Evolutionary conservation across 192 early-diverging fungal genomes (phyloP).

Genomic region (Mortierella antarctica): DNA sequence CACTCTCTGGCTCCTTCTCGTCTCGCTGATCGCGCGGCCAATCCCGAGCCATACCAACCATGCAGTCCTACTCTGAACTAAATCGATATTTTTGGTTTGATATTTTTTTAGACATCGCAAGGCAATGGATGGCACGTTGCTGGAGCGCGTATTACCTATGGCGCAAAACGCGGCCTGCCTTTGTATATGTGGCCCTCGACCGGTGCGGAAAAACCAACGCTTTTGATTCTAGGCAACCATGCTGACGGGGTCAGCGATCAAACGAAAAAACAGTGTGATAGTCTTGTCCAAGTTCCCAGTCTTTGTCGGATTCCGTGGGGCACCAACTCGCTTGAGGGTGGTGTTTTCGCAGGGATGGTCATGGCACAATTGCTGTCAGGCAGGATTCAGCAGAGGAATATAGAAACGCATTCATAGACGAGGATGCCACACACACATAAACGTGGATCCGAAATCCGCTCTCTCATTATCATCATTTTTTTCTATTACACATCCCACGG

Average conservation of each 20-base stretch:
- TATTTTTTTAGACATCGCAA: constrained; percentile 24
- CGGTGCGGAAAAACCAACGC: constrained; percentile 24
- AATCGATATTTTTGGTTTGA: neutral
- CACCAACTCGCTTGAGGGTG: constrained; percentile 34
- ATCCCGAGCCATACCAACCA: too few relatives aligned
- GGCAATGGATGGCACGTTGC: constrained; percentile 57
- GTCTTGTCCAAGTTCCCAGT: constrained; percentile 63
- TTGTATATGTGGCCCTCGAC: constrained; percentile 6
- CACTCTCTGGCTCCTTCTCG: neutral
- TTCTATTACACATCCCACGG: neutral
- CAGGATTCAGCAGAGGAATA: too few relatives aligned
- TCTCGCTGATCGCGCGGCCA: too few relatives aligned
- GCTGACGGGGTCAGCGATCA: constrained; percentile 61
- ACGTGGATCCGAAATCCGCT: too few relatives aligned
- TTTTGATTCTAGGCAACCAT: constrained; percentile 73
- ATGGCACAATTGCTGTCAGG: constrained; percentile 1
- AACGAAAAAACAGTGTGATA: constrained; percentile 60
- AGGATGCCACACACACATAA: too few relatives aligned
- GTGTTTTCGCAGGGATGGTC: constrained; percentile 27
- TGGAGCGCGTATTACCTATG: constrained; percentile 33
- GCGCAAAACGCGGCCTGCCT: neutral
- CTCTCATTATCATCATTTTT: neutral
- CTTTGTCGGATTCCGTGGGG: constrained; percentile 6
- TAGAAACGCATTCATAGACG: too few relatives aligned
- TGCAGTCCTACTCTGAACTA: neutral